Evolutionary conservation across 257 asterid species (phyloP).

Genomic region (Primulina tabacum): DNA sequence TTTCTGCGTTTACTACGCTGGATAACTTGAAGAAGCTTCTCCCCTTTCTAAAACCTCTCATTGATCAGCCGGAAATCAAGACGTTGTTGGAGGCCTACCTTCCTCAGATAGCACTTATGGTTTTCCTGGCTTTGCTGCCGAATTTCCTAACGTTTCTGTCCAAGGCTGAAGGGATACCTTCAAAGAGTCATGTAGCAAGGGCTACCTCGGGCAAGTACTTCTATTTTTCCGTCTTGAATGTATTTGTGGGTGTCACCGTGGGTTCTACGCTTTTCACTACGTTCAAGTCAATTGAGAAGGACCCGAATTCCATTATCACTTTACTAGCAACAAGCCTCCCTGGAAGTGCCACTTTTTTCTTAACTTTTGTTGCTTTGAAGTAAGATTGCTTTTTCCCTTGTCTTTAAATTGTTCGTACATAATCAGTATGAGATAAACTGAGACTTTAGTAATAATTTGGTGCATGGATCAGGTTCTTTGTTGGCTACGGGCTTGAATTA

Average conservation of each 20-base stretch:
- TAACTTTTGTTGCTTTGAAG: conserved; percentile 90
- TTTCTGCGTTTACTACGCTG: conserved; percentile 86
- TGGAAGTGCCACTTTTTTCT: conserved; percentile 89
- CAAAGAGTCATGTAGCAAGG: conserved; percentile 65
- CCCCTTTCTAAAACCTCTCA: conserved; percentile 63
- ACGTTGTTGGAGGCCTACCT: conserved; percentile 79
- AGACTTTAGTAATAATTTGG: conserved; percentile 1
- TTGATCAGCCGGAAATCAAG: conserved; percentile 37
- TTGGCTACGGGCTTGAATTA: conserved; percentile 90
- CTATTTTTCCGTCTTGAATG: conserved; percentile 76
- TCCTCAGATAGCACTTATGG: conserved; percentile 86
- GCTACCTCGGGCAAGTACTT: conserved; percentile 94
- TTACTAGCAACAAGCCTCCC: conserved; percentile 84
- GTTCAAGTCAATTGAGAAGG: conserved; percentile 44
- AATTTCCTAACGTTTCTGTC: conserved; percentile 69
- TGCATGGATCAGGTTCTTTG: conserved; percentile 69
- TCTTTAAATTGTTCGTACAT: too few species aligned
- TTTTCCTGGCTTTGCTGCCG: conserved; percentile 82
- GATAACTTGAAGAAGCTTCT: conserved; percentile 67
- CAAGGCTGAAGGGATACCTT: conserved; percentile 83
- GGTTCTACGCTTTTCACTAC: conserved; percentile 61
- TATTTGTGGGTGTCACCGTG: conserved; percentile 83
- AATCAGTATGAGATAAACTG: neutral
- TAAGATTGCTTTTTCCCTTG: conserved; percentile 34
- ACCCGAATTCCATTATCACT: conserved; percentile 38